Evolutionary conservation across 2,329 filamentous ascomycete genomes (phyloP).

Genomic region (Mycosphaerella sp.): DNA sequence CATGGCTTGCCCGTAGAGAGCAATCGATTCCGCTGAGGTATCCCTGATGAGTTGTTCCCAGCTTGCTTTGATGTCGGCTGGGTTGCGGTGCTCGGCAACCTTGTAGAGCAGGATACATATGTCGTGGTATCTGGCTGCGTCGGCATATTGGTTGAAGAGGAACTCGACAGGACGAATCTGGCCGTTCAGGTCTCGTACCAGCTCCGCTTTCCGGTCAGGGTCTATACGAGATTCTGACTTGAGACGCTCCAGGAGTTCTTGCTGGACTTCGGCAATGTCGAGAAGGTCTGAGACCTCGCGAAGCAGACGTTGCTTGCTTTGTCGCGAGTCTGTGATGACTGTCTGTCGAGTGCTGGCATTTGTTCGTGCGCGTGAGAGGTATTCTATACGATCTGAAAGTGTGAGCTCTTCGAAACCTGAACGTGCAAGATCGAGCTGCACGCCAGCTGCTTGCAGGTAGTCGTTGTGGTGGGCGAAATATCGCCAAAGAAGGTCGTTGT

Average conservation of each 20-base stretch:
- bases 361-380: conserved; percentile 83
- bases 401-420: conserved; percentile 66
- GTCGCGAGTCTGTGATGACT: conserved; percentile 55
- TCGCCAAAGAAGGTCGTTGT: conserved; percentile 86
- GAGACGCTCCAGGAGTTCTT: conserved; percentile 77
- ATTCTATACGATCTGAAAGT: conserved; percentile 81
- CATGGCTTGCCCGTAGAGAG: conserved; percentile 36
- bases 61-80: conserved; percentile 73
- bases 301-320: conserved; percentile 72
- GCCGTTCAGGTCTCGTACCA: conserved; percentile 57
- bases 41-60: conserved; percentile 78
- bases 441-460: conserved; percentile 80
- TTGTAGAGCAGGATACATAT: conserved; percentile 90
- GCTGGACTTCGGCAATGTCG: conserved; percentile 90
- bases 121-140: conserved; percentile 88
- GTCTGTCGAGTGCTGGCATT: conserved; percentile 81
- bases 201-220: conserved; percentile 58
- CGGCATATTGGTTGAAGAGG: conserved; percentile 90
- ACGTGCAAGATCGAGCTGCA: conserved; percentile 76
- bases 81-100: conserved; percentile 81
- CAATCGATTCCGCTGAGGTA: conserved; percentile 48
- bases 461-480: conserved; percentile 82
- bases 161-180: conserved; percentile 70
- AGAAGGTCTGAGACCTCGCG: conserved; percentile 80
- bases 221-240: conserved; percentile 64